A percentile compares a stretch with the other conserved stretches of the same genome.
Evolutionary conservation across 2,329 filamentous ascomycete species (phyloP).

Genomic region (Arthrocladium fulminans): DNA sequence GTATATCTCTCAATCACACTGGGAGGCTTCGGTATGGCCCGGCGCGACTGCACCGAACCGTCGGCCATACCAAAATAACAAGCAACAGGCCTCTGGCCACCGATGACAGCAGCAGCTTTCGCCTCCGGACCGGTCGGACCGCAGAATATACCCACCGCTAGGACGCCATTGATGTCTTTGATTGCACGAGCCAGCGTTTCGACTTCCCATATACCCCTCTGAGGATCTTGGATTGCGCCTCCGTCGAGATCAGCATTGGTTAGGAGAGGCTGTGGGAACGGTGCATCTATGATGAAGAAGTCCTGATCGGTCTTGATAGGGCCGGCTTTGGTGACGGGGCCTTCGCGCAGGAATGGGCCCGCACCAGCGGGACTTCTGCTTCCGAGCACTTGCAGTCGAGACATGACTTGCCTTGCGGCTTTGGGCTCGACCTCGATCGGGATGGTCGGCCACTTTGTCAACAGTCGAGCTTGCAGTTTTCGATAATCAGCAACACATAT

Average conservation of each 20-base stretch:
- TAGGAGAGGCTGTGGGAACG: conserved; percentile 62
- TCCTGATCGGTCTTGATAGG: conserved; percentile 78
- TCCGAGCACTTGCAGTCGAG: conserved; percentile 63
- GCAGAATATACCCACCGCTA: conserved; percentile 86
- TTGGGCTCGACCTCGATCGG: conserved; percentile 91
- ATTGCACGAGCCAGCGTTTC: conserved; percentile 63
- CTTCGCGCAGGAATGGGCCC: conserved; percentile 51
- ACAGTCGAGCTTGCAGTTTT: conserved; percentile 71
- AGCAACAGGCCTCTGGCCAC: conserved; percentile 82
- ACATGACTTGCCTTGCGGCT: conserved; percentile 67
- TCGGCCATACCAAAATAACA: conserved; percentile 92
- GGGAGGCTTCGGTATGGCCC: conserved; percentile 28
- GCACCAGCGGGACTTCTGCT: conserved; percentile 51
- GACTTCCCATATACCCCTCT: conserved; percentile 60
- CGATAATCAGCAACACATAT: conserved; percentile 87
- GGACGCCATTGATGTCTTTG: conserved; percentile 73
- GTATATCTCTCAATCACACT: conserved; percentile 20
- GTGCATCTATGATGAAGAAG: conserved; percentile 86
- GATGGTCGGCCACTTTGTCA: conserved; percentile 69
- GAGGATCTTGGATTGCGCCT: conserved; percentile 38
- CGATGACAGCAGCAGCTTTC: conserved; percentile 50
- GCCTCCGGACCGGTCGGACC: conserved; percentile 69
- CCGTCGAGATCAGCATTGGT: conserved; percentile 49
- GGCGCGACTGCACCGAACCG: conserved; percentile 54
- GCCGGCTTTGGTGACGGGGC: conserved; percentile 67